These are phyloP conservation scores for Boletus tomentosulus DNA, from an alignment of 768 basidiomycete species.

Conservation along the genomic window DNA sequence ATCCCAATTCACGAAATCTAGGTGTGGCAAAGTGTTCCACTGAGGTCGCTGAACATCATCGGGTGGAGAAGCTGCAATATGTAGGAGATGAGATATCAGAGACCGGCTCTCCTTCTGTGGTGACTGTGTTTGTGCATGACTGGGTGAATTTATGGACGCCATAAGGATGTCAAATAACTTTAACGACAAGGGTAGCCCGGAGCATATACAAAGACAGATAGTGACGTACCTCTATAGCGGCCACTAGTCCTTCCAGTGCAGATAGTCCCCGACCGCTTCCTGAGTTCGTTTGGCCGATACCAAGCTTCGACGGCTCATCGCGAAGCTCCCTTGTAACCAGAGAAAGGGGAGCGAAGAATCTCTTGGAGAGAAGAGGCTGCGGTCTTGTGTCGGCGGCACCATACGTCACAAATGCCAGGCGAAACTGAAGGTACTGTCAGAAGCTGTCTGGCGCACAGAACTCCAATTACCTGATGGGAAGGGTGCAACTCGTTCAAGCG, in stretches of 20 bases:
- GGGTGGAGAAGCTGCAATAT: slow-evolving; percentile 55
- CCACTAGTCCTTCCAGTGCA: slow-evolving; percentile 66
- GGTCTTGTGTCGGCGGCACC: slow-evolving; percentile 54
- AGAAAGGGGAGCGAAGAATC: slow-evolving; percentile 49
- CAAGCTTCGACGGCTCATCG: slow-evolving; percentile 45
- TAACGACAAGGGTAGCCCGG: slow-evolving; percentile 29
- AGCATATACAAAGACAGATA: neutral
- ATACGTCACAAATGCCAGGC: slow-evolving; percentile 59
- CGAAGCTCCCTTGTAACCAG: slow-evolving; percentile 43
- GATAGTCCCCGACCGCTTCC: slow-evolving; percentile 54
- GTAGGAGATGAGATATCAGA: slow-evolving; percentile 48
- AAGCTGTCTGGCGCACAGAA: neutral
- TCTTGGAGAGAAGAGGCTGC: slow-evolving; percentile 50
- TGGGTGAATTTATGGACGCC: slow-evolving; percentile 13
- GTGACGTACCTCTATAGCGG: slow-evolving; percentile 57
- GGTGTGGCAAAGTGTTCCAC: slow-evolving; percentile 45
- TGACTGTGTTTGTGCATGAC: slow-evolving; percentile 15
- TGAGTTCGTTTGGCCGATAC: slow-evolving; percentile 53
- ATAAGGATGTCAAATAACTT: slow-evolving; percentile 38
- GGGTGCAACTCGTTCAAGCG: slow-evolving; percentile 45
- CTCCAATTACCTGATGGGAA: slow-evolving; percentile 33
- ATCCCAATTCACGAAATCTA: slow-evolving; percentile 59
- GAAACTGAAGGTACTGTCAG: slow-evolving; percentile 27
- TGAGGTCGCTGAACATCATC: slow-evolving; percentile 51
- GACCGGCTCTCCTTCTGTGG: slow-evolving; percentile 27